These are phyloP conservation scores for Ramularia endophylla DNA, from an alignment of 2,329 filamentous ascomycete genomes.

Conservation along the genomic window DNA sequence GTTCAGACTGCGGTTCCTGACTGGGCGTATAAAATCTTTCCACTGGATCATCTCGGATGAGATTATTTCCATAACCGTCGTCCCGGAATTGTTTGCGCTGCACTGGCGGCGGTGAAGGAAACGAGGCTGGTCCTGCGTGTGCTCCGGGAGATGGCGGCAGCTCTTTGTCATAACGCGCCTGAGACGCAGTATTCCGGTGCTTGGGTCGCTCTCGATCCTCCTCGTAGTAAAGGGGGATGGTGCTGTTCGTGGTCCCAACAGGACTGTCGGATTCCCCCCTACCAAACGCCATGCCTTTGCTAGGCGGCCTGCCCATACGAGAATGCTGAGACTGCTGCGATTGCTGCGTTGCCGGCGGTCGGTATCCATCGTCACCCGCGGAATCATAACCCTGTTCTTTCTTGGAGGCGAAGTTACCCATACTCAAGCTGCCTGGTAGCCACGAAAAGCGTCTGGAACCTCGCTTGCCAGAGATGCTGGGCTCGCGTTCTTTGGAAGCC, in stretches of 20 bases:
- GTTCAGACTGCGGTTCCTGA: conserved; percentile 16
- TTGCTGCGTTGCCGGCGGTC: conserved; percentile 28
- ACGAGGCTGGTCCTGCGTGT: conserved; percentile 4
- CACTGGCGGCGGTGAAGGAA: conserved; percentile 15
- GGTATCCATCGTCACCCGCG: conserved; percentile 24
- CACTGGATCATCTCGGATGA: conserved; percentile 22
- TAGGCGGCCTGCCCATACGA: conserved; percentile 29
- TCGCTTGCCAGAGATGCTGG: conserved; percentile 31
- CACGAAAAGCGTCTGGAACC: conserved; percentile 46
- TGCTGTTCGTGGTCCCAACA: conserved; percentile 40
- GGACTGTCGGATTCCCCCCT: conserved; percentile 39
- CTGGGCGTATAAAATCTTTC: conserved; percentile 30
- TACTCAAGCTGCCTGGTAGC: conserved; percentile 44
- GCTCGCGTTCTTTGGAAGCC: conserved; percentile 33
- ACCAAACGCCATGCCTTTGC: conserved; percentile 39
- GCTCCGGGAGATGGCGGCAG: conserved; percentile 20
- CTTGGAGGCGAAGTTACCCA: conserved; percentile 36
- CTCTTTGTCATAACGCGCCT: conserved; percentile 24
- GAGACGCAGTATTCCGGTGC: conserved; percentile 14
- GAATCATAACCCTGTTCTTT: conserved; percentile 30
- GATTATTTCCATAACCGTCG: conserved; percentile 26
- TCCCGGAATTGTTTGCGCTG: conserved; percentile 28
- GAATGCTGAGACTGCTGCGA: conserved; percentile 20
- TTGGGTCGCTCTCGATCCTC: conserved; percentile 24
- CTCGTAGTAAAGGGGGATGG: conserved; percentile 39